phyloP scores from a whole-genome alignment of 2,329 filamentous ascomycete species.

The Ceratocystis lukuohia region DNA sequence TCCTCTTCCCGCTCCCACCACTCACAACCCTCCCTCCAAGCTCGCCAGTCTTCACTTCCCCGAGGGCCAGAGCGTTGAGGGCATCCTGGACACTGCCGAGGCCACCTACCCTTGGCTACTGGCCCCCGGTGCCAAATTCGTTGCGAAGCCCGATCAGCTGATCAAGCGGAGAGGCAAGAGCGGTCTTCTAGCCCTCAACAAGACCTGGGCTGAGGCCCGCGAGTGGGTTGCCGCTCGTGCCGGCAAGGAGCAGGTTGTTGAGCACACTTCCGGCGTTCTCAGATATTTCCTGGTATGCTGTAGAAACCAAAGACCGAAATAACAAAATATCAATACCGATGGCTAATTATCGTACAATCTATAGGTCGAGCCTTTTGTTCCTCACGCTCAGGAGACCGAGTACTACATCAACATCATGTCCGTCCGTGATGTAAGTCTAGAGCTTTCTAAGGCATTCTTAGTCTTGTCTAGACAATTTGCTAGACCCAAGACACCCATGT shows the following conservation, averaged over 20 bases:
- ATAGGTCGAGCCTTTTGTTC: slow-evolving; percentile 80
- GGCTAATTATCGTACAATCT: slow-evolving; percentile 5
- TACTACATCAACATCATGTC: slow-evolving; percentile 99
- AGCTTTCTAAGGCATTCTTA: neutral
- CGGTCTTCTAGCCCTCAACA: slow-evolving; percentile 89
- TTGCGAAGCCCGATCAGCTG: slow-evolving; percentile 98
- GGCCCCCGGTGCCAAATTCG: slow-evolving; percentile 71
- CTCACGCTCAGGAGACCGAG: slow-evolving; percentile 87
- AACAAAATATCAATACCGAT: neutral
- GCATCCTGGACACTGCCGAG: slow-evolving; percentile 89
- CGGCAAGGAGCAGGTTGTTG: slow-evolving; percentile 83
- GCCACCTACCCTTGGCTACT: slow-evolving; percentile 94
- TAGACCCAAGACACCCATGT: no score
- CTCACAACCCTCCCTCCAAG: slow-evolving; percentile 84
- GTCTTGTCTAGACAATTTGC: neutral
- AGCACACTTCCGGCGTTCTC: slow-evolving; percentile 77
- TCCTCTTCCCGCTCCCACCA: slow-evolving; percentile 68
- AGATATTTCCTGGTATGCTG: slow-evolving; percentile 68
- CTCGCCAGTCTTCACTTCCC: slow-evolving; percentile 88
- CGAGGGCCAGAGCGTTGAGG: slow-evolving; percentile 68
- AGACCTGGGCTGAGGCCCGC: slow-evolving; percentile 87
- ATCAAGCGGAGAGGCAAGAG: slow-evolving; percentile 99
- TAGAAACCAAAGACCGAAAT: neutral
- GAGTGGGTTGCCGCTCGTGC: slow-evolving; percentile 89
- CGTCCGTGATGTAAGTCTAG: slow-evolving; percentile 80